Conservation (phyloP, 2,329 filamentous ascomycete genomes). For the Arthrobotrys sphaeroides region DNA sequence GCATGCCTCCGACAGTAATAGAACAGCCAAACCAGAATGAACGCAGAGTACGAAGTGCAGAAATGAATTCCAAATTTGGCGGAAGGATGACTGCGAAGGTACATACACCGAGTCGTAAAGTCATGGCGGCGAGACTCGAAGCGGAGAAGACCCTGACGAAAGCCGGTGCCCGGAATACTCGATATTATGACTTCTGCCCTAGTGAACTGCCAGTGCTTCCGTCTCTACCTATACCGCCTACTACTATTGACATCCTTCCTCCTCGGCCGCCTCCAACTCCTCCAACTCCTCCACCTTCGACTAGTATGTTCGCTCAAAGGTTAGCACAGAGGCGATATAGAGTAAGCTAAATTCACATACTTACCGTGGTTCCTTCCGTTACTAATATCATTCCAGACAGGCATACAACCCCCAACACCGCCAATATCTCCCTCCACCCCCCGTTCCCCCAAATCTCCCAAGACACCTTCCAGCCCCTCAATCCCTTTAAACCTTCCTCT, state of each 20-base stretch:
- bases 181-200: background rate
- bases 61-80: background rate
- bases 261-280: constrained; percentile 24
- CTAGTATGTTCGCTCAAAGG: constrained; percentile 14
- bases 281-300: constrained; percentile 19
- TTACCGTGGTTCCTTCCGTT: background rate
- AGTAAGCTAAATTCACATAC: constrained; percentile 1
- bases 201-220: constrained; percentile 25
- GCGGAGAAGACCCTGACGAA: constrained; percentile 27
- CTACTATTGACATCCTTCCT: constrained; percentile 25
- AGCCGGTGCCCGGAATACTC: background rate
- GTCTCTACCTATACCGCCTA: constrained; percentile 37
- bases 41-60: background rate
- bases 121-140: constrained; percentile 25
- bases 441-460: constrained; percentile 1
- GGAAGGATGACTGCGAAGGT: background rate
- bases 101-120: background rate
- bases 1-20: background rate
- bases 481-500: constrained; percentile 26
- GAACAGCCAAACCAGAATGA: background rate
- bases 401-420: constrained; percentile 21
- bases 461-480: background rate
- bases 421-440: constrained; percentile 19
- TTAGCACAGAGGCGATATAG: constrained; percentile 3
- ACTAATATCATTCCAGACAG: constrained; percentile 10